These are phyloP conservation scores for Naumovozyma baii DNA, from an alignment of 805 yeast species.

Conservation along the genomic window DNA sequence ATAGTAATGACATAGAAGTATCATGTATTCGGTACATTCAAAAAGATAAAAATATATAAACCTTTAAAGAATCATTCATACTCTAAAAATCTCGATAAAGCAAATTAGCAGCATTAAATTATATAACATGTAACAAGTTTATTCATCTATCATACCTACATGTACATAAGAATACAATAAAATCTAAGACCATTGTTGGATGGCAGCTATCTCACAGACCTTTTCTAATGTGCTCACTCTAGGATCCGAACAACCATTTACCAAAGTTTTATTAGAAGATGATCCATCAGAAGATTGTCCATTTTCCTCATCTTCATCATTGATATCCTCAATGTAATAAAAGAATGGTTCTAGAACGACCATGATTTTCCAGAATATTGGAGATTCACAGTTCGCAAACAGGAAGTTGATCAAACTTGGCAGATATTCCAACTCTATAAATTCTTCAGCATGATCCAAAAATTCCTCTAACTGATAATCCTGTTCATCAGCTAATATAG, in stretches of 20 bases:
- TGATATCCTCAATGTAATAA: conserved; percentile 29
- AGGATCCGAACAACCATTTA: conserved; percentile 25
- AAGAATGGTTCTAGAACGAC: conserved; percentile 30
- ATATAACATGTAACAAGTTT: no score
- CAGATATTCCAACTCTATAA: conserved; percentile 29
- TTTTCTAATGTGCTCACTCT: conserved; percentile 30
- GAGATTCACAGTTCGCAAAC: conserved; percentile 24
- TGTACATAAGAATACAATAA: no score
- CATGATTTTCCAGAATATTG: conserved; percentile 28
- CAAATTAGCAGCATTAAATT: conserved; percentile 18
- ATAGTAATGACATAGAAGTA: conserved; percentile 30
- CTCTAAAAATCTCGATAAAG: conserved; percentile 33
- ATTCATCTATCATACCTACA: no score
- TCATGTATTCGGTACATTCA: conserved; percentile 34
- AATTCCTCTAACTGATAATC: conserved; percentile 30
- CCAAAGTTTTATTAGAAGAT: conserved; percentile 1
- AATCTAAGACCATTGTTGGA: conserved; percentile 15
- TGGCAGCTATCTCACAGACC: conserved; percentile 31
- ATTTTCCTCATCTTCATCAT: conserved; percentile 6
- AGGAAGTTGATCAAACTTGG: conserved; percentile 27
- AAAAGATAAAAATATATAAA: conserved; percentile 25
- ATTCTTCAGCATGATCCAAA: conserved; percentile 31
- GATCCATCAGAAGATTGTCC: background rate
- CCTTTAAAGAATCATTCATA: conserved; percentile 32
- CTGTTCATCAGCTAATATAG: conserved; percentile 31